Evolutionary conservation across 495 filamentous ascomycete genomes (phyloP).

Genomic region (Entonaema liquescens): DNA sequence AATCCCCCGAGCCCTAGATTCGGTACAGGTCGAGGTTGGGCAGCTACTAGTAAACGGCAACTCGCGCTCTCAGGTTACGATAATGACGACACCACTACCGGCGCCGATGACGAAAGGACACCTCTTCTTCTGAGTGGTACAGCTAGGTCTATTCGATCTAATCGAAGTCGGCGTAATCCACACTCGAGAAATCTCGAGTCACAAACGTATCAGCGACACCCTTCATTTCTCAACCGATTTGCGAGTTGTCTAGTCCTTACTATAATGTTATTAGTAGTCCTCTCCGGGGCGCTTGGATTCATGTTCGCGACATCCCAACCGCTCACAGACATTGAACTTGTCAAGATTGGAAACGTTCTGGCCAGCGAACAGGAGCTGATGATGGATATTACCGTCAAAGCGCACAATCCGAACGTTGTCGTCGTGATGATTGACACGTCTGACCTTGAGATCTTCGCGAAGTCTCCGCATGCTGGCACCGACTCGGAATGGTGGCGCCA

Average conservation of each 20-base stretch:
- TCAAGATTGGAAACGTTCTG: constrained; percentile 85
- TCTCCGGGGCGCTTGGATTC: constrained; percentile 84
- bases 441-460: constrained; percentile 92
- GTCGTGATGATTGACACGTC: constrained; percentile 82
- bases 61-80: constrained; percentile 58
- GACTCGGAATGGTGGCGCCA: constrained; percentile 77
- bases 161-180: constrained; percentile 66
- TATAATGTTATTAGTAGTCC: constrained; percentile 75
- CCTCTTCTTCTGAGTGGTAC: constrained; percentile 69
- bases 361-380: constrained; percentile 96
- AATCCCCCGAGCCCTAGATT: constrained; percentile 65
- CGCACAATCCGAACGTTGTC: constrained; percentile 91
- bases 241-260: constrained; percentile 81
- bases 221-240: constrained; percentile 73
- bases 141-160: constrained; percentile 65
- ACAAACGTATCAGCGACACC: constrained; percentile 68
- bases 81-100: constrained; percentile 61
- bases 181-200: constrained; percentile 76
- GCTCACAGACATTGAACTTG: constrained; percentile 75
- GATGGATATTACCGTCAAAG: constrained; percentile 88
- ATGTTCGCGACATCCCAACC: constrained; percentile 91
- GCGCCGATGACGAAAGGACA: constrained; percentile 90
- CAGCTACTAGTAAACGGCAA: constrained; percentile 44
- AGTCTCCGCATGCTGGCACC: constrained; percentile 82
- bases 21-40: constrained; percentile 41